Evolutionary conservation across 2,329 filamentous ascomycete genomes (phyloP).

Genomic region (Neofusicoccum sp.): DNA sequence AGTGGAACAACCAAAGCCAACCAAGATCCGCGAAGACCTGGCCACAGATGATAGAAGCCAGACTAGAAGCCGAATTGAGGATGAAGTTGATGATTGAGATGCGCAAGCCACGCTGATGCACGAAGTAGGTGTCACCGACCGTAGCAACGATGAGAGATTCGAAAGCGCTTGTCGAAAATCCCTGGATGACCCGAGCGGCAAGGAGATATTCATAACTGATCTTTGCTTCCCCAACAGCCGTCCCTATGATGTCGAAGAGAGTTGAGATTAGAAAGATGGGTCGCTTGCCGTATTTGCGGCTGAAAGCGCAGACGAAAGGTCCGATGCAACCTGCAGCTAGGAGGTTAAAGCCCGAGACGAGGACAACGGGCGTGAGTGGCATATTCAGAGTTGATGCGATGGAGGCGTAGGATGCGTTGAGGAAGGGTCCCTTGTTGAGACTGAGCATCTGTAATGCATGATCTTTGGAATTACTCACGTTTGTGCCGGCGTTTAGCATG

Average conservation of each 20-base stretch:
- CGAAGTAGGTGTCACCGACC: conserved; percentile 31
- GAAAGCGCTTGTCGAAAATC: conserved; percentile 29
- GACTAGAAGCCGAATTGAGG: conserved; percentile 31
- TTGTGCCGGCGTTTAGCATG: too few species aligned
- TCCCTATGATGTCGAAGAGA: conserved; percentile 26
- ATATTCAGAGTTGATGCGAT: too few species aligned
- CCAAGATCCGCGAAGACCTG: conserved; percentile 25
- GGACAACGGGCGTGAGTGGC: too few species aligned
- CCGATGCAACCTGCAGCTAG: too few species aligned
- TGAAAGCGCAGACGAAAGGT: too few species aligned
- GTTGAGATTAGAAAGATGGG: conserved; percentile 26
- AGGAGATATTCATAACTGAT: conserved; percentile 29
- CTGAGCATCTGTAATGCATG: too few species aligned
- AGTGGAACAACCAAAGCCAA: conserved; percentile 29
- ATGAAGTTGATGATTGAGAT: conserved; percentile 29
- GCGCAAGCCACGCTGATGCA: conserved; percentile 29
- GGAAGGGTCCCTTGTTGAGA: too few species aligned
- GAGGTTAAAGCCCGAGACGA: too few species aligned
- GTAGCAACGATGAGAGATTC: conserved; percentile 27
- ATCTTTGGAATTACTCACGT: too few species aligned
- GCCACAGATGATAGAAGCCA: conserved; percentile 28
- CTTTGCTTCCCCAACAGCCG: conserved; percentile 23
- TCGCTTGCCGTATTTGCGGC: conserved; percentile 28
- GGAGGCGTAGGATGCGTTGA: too few species aligned
- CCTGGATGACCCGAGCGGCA: conserved; percentile 29